A percentile compares a stretch with the other conserved stretches of the same genome.
These are phyloP conservation scores for Pseudocercospora fuligena DNA, from an alignment of 2,329 filamentous ascomycete genomes.

Conservation along the genomic window DNA sequence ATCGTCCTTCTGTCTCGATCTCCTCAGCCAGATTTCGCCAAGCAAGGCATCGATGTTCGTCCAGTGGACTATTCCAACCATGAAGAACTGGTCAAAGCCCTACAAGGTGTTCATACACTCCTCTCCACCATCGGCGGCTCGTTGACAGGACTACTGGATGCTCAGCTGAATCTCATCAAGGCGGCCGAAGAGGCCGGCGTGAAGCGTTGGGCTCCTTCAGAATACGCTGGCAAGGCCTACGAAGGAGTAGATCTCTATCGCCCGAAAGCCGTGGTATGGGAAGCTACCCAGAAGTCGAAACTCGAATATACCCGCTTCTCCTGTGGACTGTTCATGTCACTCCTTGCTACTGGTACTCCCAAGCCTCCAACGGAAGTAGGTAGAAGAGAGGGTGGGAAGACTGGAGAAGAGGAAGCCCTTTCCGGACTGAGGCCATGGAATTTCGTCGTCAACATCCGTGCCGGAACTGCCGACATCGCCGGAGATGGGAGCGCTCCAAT, in stretches of 20 bases:
- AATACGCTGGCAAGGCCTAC: slow-evolving; percentile 50
- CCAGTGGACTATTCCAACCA: slow-evolving; percentile 35
- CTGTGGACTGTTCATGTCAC: slow-evolving; percentile 38
- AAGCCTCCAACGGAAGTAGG: slow-evolving; percentile 33
- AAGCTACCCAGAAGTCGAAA: slow-evolving; percentile 28
- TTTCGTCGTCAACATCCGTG: slow-evolving; percentile 52
- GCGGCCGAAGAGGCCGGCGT: slow-evolving; percentile 64
- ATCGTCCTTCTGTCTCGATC: slow-evolving; percentile 37
- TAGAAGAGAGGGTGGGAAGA: slow-evolving; percentile 26
- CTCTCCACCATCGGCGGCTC: slow-evolving; percentile 36
- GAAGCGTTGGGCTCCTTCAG: slow-evolving; percentile 63
- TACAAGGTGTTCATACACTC: slow-evolving; percentile 38
- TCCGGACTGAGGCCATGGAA: slow-evolving; percentile 44
- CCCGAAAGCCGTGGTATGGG: slow-evolving; percentile 35
- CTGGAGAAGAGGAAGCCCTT: slow-evolving; percentile 39
- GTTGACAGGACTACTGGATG: slow-evolving; percentile 23
- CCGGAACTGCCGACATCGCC: slow-evolving; percentile 54
- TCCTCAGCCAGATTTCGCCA: slow-evolving; percentile 28
- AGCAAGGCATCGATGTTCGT: slow-evolving; percentile 33
- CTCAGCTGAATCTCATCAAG: slow-evolving; percentile 59
- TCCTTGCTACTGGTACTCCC: slow-evolving; percentile 37
- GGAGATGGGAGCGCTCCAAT: slow-evolving; percentile 53
- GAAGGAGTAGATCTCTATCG: slow-evolving; percentile 36
- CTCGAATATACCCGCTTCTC: slow-evolving; percentile 37
- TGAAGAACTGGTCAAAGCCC: slow-evolving; percentile 28